Conservation (phyloP, 192 early-diverging fungal genomes). For the Entrophospora sp. region DNA sequence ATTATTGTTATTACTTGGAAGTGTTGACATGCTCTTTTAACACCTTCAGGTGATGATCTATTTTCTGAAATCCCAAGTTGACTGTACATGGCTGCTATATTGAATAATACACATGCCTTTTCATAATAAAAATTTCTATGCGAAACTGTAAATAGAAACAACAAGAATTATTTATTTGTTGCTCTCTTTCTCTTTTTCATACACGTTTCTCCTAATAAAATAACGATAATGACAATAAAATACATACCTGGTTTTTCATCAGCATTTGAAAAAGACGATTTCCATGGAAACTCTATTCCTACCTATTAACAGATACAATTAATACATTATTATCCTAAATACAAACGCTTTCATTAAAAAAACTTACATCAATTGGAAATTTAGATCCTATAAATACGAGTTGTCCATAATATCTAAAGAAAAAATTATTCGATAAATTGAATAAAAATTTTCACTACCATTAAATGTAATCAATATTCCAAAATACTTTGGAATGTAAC, state of each 20-base stretch:
- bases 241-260: conserved; percentile 45
- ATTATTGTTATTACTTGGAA: conserved; percentile 78
- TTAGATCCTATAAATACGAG: conserved; percentile 74
- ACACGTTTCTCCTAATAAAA: not conserved
- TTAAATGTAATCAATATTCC: too few relatives aligned
- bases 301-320: conserved; percentile 28
- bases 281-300: conserved; percentile 65
- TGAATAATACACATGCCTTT: conserved; percentile 75
- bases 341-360: conserved; percentile 25
- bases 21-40: conserved; percentile 65
- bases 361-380: conserved; percentile 77
- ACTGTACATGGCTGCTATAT: conserved; percentile 79
- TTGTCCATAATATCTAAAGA: conserved; percentile 74
- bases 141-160: conserved; percentile 32
- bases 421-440: too few relatives aligned
- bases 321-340: not conserved
- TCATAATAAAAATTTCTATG: conserved; percentile 76
- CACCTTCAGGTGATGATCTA: conserved; percentile 59
- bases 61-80: conserved; percentile 66
- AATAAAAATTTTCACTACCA: too few relatives aligned
- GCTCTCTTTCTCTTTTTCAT: too few relatives aligned
- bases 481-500: too few relatives aligned
- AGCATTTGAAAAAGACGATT: conserved; percentile 50
- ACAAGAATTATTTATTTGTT: too few relatives aligned
- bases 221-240: not conserved